These are phyloP conservation scores for Dichotomopilus funicola DNA, from an alignment of 2,329 filamentous ascomycete species.

Conservation along the genomic window DNA sequence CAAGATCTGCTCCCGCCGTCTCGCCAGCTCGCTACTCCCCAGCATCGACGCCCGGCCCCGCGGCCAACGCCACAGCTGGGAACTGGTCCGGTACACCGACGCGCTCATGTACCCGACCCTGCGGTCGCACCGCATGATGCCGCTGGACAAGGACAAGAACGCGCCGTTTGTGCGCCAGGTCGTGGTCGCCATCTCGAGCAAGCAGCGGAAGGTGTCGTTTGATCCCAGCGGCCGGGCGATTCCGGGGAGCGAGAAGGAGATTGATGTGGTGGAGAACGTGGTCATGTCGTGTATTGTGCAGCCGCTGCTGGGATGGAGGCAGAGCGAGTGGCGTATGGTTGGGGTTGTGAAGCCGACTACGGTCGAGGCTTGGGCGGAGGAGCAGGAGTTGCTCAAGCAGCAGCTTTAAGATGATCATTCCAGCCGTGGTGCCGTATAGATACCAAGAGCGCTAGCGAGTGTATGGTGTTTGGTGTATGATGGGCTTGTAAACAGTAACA, in stretches of 20 bases:
- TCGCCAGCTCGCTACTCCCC: constrained; percentile 45
- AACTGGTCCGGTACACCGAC: constrained; percentile 46
- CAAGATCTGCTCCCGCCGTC: constrained; percentile 46
- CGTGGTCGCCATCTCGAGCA: constrained; percentile 53
- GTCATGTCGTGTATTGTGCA: constrained; percentile 49
- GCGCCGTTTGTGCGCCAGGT: constrained; percentile 45
- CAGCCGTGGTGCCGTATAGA: not conserved
- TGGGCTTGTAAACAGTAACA: too few species aligned
- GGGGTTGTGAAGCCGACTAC: constrained; percentile 54
- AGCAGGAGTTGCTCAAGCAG: constrained; percentile 31
- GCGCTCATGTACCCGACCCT: constrained; percentile 40
- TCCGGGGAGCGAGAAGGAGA: constrained; percentile 42
- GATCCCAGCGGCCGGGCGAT: constrained; percentile 31
- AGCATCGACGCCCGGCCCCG: constrained; percentile 47
- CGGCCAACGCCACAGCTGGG: constrained; percentile 44
- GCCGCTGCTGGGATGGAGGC: constrained; percentile 37
- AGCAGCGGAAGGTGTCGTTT: constrained; percentile 46
- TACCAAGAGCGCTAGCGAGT: not conserved
- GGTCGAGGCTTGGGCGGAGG: constrained; percentile 34
- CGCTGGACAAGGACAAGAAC: constrained; percentile 38
- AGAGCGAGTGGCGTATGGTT: constrained; percentile 56
- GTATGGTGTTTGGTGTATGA: not conserved
- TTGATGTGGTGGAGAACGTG: constrained; percentile 56
- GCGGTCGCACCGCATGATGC: constrained; percentile 47
- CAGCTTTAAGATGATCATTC: constrained; percentile 11